A percentile compares a stretch with the other conserved stretches of the same genome.
phyloP scores from a whole-genome alignment of 345 rosid species.

The Dipteronia dyeriana region DNA sequence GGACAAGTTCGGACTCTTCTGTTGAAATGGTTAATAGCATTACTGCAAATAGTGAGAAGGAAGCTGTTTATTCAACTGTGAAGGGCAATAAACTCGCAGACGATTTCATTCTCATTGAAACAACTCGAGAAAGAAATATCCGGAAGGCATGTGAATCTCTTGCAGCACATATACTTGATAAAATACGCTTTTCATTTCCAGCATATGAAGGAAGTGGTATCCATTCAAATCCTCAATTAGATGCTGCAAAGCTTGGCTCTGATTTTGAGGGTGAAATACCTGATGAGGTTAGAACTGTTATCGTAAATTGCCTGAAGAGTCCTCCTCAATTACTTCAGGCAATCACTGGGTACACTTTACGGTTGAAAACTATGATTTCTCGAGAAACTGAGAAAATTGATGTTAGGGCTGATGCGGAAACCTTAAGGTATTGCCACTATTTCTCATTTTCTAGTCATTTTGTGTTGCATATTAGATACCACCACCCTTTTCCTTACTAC shows the following conservation, averaged over 20 bases:
- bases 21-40: constrained; percentile 54
- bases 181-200: constrained; percentile 70
- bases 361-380: constrained; percentile 64
- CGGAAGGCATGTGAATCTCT: constrained; percentile 87
- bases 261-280: constrained; percentile 83
- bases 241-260: constrained; percentile 74
- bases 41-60: constrained; percentile 56
- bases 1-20: constrained; percentile 55
- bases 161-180: constrained; percentile 68
- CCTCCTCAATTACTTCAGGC: constrained; percentile 86
- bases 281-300: constrained; percentile 64
- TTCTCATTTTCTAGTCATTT: constrained; percentile 17
- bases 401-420: constrained; percentile 93
- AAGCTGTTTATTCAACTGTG: constrained; percentile 87
- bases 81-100: constrained; percentile 76
- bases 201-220: constrained; percentile 93
- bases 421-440: constrained; percentile 47
- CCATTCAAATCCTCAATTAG: constrained; percentile 70
- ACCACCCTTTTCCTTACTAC: background rate
- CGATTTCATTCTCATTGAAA: constrained; percentile 87
- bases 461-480: background rate
- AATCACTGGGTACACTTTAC: constrained; percentile 63
- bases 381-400: constrained; percentile 87
- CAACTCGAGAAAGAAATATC: constrained; percentile 67
- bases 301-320: constrained; percentile 61